phyloP scores from a whole-genome alignment of 805 yeast genomes.

The Tanozyma kutaoensis region DNA sequence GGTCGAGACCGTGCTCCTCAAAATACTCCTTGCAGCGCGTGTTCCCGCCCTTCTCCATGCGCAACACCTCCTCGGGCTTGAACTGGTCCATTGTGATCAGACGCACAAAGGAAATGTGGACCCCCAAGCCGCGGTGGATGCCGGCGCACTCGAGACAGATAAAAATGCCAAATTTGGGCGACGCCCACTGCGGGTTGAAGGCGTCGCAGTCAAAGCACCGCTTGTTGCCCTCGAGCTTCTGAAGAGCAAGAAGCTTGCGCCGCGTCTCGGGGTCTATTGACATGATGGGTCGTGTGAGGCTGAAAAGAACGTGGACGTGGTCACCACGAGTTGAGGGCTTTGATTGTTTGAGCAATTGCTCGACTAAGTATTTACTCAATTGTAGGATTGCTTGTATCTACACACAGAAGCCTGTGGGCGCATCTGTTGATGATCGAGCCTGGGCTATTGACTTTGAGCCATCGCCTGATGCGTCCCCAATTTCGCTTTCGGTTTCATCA shows the following conservation, averaged over 20 bases:
- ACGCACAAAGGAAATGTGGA: slow-evolving; percentile 91
- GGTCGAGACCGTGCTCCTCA: slow-evolving; percentile 56
- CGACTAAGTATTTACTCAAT: no score
- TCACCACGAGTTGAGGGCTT: no score
- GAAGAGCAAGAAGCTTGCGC: slow-evolving; percentile 61
- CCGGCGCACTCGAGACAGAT: slow-evolving; percentile 98
- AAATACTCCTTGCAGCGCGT: slow-evolving; percentile 60
- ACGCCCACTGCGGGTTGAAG: slow-evolving; percentile 98
- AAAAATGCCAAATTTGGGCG: slow-evolving; percentile 94
- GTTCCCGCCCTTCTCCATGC: slow-evolving; percentile 95
- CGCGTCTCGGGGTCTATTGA: slow-evolving; percentile 90
- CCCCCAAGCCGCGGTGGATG: slow-evolving; percentile 88
- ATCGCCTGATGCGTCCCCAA: no score
- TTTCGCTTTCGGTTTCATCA: no score
- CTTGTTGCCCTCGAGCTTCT: slow-evolving; percentile 72
- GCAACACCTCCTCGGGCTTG: slow-evolving; percentile 76
- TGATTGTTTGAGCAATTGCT: no score
- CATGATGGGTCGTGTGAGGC: slow-evolving; percentile 23
- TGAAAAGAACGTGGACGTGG: no score
- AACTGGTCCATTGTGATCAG: slow-evolving; percentile 98
- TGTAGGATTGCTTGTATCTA: no score
- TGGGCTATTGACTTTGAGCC: no score
- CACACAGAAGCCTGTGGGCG: no score
- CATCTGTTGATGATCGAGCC: no score
- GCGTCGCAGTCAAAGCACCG: slow-evolving; percentile 90